phyloP scores from a whole-genome alignment of 2,329 filamentous ascomycete genomes.

The Onygenales sp. region DNA sequence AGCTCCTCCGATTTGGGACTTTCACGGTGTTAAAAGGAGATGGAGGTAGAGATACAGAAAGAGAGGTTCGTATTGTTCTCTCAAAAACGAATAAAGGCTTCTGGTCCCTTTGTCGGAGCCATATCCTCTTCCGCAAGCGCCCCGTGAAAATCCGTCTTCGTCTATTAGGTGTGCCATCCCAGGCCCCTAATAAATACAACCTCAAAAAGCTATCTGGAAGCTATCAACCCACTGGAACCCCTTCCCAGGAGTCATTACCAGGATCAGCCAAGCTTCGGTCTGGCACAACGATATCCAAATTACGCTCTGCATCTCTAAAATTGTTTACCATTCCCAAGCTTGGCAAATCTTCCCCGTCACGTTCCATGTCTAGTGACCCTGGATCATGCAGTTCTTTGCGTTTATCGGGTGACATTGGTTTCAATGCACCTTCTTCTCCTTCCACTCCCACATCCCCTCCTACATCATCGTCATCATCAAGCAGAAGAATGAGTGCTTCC shows the following conservation, averaged over 20 bases:
- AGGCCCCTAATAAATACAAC: background rate
- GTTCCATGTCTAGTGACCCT: background rate
- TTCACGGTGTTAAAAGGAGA: constrained; percentile 80
- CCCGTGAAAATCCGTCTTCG: background rate
- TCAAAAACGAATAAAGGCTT: constrained; percentile 4
- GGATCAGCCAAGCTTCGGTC: background rate
- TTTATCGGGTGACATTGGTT: background rate
- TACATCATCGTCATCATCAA: background rate
- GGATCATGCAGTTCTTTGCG: background rate
- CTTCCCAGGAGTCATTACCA: background rate
- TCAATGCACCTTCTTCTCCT: background rate
- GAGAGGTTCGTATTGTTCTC: constrained; percentile 56
- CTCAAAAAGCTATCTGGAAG: background rate
- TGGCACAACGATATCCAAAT: background rate
- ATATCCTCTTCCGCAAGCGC: background rate
- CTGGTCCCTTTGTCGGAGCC: background rate
- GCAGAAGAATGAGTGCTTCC: background rate
- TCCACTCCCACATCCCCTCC: background rate
- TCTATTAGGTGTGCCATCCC: background rate
- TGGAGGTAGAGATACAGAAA: constrained; percentile 74
- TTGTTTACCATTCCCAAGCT: background rate
- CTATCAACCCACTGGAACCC: background rate
- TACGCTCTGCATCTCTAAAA: background rate
- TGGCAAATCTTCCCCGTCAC: background rate
- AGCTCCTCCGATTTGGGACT: constrained; percentile 76